Evolutionary conservation across 73 alveolate genomes (phyloP).

Genomic region (Paramecium primaurelia): DNA sequence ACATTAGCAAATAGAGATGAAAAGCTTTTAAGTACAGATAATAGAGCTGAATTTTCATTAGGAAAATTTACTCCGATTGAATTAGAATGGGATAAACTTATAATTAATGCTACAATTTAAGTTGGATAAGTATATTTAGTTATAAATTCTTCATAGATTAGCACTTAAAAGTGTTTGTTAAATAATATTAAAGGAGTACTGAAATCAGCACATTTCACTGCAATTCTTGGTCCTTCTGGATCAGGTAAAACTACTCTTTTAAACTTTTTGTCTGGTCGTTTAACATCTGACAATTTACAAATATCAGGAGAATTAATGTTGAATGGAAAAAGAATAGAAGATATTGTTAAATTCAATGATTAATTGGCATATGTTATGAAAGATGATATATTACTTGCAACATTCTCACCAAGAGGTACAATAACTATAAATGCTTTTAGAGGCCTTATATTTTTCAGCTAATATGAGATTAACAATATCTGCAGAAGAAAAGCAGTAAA

Average conservation of each 20-base stretch:
- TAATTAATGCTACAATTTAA: slow-evolving; percentile 33
- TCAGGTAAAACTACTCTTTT: slow-evolving; percentile 67
- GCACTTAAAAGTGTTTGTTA: slow-evolving; percentile 27
- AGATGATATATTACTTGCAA: slow-evolving; percentile 66
- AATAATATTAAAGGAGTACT: slow-evolving; percentile 62
- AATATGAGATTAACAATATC: slow-evolving; percentile 62
- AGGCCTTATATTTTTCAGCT: slow-evolving; percentile 71
- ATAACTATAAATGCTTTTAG: background rate
- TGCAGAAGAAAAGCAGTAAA: slow-evolving; percentile 55
- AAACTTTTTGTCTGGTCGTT: slow-evolving; percentile 62
- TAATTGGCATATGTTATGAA: slow-evolving; percentile 67
- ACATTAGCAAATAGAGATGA: background rate
- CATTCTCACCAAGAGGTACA: slow-evolving; percentile 67
- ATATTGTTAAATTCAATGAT: slow-evolving; percentile 51
- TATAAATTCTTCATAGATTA: background rate
- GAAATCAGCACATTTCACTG: slow-evolving; percentile 65
- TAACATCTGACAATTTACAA: slow-evolving; percentile 49
- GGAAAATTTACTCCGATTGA: slow-evolving; percentile 53
- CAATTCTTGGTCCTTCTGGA: slow-evolving; percentile 76
- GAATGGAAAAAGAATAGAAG: slow-evolving; percentile 50
- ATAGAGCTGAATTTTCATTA: background rate
- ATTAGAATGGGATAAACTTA: slow-evolving; percentile 42
- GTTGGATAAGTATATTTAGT: background rate
- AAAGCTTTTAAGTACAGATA: background rate
- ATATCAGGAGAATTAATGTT: slow-evolving; percentile 47